Conservation (phyloP, 805 yeast species). For the Torulaspora gathmanii region DNA sequence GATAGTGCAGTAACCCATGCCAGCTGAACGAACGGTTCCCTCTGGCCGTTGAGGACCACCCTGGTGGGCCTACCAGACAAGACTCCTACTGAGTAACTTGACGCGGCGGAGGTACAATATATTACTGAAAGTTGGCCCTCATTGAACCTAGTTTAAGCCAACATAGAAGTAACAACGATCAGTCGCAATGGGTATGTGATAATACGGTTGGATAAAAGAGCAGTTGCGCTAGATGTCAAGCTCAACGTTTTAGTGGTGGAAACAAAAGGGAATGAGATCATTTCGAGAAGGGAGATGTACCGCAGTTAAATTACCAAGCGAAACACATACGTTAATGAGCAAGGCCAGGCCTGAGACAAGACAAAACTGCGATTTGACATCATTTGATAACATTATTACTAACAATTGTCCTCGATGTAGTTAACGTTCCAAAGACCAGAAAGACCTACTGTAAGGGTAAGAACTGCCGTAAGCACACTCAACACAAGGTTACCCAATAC, state of each 20-base stretch:
- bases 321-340: neutral
- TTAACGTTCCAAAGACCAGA: constrained; percentile 99
- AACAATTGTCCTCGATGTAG: constrained; percentile 40
- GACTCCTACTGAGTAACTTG: neutral
- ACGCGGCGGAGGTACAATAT: constrained; percentile 1
- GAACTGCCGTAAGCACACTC: constrained; percentile 98
- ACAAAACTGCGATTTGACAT: no score
- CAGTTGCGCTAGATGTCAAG: neutral
- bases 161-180: constrained; percentile 21
- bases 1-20: no score
- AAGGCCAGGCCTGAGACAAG: neutral
- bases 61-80: no score
- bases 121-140: constrained; percentile 4
- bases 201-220: neutral
- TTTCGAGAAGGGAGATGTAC: no score
- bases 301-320: neutral
- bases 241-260: neutral
- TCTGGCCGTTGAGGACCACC: no score
- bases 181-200: constrained; percentile 33
- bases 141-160: neutral
- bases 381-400: neutral
- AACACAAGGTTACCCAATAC: constrained; percentile 99
- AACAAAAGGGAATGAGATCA: neutral
- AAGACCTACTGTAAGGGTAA: constrained; percentile 99
- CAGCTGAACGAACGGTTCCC: no score